Evolutionary conservation across 2,329 filamentous ascomycete genomes (phyloP).

Genomic region (Lasiodiplodia gonubiensis): DNA sequence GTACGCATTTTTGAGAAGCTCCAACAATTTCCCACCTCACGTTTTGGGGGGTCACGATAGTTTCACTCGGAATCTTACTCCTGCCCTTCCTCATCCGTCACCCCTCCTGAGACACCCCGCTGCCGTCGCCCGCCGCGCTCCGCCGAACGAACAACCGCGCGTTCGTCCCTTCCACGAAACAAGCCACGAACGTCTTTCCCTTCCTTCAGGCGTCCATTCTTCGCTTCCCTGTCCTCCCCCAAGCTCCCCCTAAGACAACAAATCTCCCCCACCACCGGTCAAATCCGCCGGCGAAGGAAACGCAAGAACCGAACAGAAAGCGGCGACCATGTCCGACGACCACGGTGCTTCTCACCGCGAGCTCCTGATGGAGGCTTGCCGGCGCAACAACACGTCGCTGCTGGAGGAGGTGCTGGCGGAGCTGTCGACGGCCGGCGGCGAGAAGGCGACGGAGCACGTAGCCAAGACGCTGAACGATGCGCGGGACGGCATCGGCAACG

Average conservation of each 20-base stretch:
- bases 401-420: slow-evolving; percentile 73
- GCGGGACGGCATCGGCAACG: slow-evolving; percentile 83
- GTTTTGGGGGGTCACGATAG: background rate
- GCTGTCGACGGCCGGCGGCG: slow-evolving; percentile 60
- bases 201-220: slow-evolving; percentile 17
- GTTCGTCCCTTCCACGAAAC: slow-evolving; percentile 8
- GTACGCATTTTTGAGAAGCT: background rate
- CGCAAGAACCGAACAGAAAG: background rate
- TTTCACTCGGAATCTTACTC: slow-evolving; percentile 4
- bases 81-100: slow-evolving; percentile 4
- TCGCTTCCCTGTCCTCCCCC: background rate
- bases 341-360: slow-evolving; percentile 87
- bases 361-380: slow-evolving; percentile 88
- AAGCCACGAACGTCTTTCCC: background rate
- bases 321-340: slow-evolving; percentile 20
- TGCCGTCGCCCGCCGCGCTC: background rate
- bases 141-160: slow-evolving; percentile 18
- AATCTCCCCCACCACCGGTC: background rate
- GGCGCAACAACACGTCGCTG: slow-evolving; percentile 88
- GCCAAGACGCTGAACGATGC: slow-evolving; percentile 83
- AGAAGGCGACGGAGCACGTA: slow-evolving; percentile 63
- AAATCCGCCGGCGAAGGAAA: background rate
- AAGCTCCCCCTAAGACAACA: background rate
- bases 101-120: slow-evolving; percentile 26
- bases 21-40: background rate